These are phyloP conservation scores for Didymella sp. DNA, from an alignment of 2,329 filamentous ascomycete genomes.

Conservation along the genomic window DNA sequence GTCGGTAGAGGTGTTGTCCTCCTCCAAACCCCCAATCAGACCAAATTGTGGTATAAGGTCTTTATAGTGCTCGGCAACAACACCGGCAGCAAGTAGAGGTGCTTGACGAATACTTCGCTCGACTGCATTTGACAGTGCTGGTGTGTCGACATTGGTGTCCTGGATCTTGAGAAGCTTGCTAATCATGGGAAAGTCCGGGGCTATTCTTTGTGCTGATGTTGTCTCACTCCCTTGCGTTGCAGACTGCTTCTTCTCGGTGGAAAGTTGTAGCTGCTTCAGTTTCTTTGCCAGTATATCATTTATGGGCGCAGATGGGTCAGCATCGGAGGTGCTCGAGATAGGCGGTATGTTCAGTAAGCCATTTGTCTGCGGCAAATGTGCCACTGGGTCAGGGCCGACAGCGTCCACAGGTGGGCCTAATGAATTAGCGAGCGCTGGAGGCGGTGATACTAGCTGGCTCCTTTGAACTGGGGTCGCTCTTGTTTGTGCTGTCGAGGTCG, in stretches of 20 bases:
- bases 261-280: background rate
- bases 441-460: background rate
- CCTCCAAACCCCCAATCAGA: conserved; percentile 9
- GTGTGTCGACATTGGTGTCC: background rate
- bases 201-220: background rate
- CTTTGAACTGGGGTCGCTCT: background rate
- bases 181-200: conserved; percentile 4
- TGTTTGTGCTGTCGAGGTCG: background rate
- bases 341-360: background rate
- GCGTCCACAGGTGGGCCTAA: background rate
- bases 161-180: conserved; percentile 3
- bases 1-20: background rate
- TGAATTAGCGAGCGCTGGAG: background rate
- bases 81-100: conserved; percentile 10
- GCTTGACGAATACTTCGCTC: conserved; percentile 19
- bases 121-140: background rate
- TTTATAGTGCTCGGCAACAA: conserved; percentile 12
- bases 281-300: conserved; percentile 5
- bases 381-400: background rate
- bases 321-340: background rate
- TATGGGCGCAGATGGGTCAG: background rate
- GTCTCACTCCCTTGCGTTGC: background rate
- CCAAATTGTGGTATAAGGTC: conserved; percentile 27
- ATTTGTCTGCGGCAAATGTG: background rate
- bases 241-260: too few species aligned